Evolutionary conservation across 1,284 basidiomycete genomes (phyloP).

Genomic region (Puccinia triticina): DNA sequence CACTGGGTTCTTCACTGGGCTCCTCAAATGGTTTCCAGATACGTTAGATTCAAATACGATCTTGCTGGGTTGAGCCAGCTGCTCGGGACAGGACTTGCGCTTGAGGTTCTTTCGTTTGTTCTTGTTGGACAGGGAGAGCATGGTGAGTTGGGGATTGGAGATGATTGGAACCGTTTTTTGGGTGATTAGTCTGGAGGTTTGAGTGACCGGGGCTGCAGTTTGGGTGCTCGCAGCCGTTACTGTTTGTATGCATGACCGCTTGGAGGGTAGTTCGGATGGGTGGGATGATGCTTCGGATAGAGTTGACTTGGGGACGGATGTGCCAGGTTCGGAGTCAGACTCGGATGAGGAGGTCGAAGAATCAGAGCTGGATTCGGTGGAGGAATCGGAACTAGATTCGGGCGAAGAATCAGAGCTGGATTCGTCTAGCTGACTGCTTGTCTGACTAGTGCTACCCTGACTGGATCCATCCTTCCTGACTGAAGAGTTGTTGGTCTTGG

Average conservation of each 20-base stretch:
- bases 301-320: conserved; percentile 14
- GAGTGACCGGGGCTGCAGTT: background rate
- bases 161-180: conserved; percentile 37
- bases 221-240: background rate
- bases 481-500: background rate
- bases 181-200: background rate
- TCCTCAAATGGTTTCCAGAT: background rate
- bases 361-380: background rate
- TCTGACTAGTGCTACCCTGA: background rate
- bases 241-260: background rate
- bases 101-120: conserved; percentile 49
- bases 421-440: background rate
- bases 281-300: conserved; percentile 9
- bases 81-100: background rate
- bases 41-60: conserved; percentile 29
- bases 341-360: background rate
- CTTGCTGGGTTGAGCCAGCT: conserved; percentile 24
- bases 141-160: conserved; percentile 21
- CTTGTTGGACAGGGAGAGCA: conserved; percentile 49
- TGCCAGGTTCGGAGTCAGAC: conserved; percentile 21
- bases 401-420: background rate
- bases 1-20: conserved; percentile 9
- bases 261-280: conserved; percentile 19
- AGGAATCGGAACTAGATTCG: background rate
- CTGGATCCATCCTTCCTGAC: background rate